Conservation (phyloP, 306 rosid genomes). For the Castanopsis chinensis region DNA sequence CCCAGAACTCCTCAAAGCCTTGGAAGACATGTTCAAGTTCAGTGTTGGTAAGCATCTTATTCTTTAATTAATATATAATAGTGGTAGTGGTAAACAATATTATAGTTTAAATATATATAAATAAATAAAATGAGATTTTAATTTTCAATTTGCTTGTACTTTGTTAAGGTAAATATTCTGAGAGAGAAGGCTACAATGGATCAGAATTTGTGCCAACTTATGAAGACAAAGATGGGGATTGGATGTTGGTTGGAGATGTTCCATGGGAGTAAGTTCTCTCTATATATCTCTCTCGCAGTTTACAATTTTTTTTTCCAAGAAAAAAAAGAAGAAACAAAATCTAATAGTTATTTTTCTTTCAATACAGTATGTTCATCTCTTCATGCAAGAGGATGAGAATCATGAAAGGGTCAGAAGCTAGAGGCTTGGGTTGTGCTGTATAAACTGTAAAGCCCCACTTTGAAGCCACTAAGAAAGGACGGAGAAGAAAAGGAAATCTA, state of each 20-base stretch:
- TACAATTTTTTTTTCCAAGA: not conserved
- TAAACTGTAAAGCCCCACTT: not conserved
- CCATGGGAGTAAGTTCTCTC: slow-evolving; percentile 47
- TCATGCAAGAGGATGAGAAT: slow-evolving; percentile 56
- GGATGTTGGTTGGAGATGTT: slow-evolving; percentile 62
- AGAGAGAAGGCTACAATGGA: slow-evolving; percentile 39
- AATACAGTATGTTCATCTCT: slow-evolving; percentile 31
- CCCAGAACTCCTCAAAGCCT: slow-evolving; percentile 40
- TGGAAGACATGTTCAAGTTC: slow-evolving; percentile 56
- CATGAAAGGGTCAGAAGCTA: slow-evolving; percentile 53
- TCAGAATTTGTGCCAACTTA: slow-evolving; percentile 52
- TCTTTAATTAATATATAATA: not conserved
- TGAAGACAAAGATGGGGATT: slow-evolving; percentile 59
- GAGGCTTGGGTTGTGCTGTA: slow-evolving; percentile 43
- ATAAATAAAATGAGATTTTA: not conserved
- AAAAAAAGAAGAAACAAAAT: not conserved
- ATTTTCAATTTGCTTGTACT: not conserved
- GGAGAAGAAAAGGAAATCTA: not conserved
- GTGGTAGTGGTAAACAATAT: not conserved
- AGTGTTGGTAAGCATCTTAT: slow-evolving; percentile 24
- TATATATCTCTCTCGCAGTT: not conserved
- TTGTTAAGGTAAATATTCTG: slow-evolving; percentile 22
- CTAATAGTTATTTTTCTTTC: not conserved
- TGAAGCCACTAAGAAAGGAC: not conserved
- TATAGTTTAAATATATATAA: not conserved